phyloP scores from a whole-genome alignment of 1,284 basidiomycete species.

The Papiliotrema terrestris region DNA sequence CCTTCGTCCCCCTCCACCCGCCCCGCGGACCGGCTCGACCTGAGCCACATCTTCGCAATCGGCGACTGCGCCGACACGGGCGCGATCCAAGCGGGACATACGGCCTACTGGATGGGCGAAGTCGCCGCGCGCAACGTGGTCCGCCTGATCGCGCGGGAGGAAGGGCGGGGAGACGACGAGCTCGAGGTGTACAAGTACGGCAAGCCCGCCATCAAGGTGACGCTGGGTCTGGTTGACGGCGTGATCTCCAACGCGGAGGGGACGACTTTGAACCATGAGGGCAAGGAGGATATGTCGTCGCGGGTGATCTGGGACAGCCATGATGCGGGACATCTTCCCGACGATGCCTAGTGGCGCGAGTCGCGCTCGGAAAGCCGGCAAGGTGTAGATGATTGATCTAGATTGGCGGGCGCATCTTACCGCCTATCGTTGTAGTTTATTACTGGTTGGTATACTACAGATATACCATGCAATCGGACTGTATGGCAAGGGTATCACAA shows the following conservation, averaged over 20 bases:
- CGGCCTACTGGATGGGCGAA: conserved; percentile 59
- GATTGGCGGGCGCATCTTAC: too few species aligned
- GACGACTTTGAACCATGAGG: conserved; percentile 53
- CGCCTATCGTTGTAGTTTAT: too few species aligned
- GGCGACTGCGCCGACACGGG: conserved; percentile 50
- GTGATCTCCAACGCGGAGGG: conserved; percentile 54
- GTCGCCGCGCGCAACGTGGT: conserved; percentile 49
- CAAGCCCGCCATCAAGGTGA: conserved; percentile 65
- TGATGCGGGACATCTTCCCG: conserved; percentile 1
- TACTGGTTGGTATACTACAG: too few species aligned
- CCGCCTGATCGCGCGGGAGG: conserved; percentile 30
- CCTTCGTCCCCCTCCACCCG: conserved; percentile 4
- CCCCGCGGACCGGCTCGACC: not conserved
- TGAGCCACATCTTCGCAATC: conserved; percentile 48
- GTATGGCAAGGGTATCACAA: too few species aligned
- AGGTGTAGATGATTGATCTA: too few species aligned
- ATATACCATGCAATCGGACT: too few species aligned
- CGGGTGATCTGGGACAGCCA: conserved; percentile 48
- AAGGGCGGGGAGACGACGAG: conserved; percentile 14
- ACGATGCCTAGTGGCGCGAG: conserved; percentile 3
- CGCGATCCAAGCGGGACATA: conserved; percentile 62
- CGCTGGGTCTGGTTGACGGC: conserved; percentile 57
- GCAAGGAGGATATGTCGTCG: conserved; percentile 54
- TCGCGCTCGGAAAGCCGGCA: too few species aligned
- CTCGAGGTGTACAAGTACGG: conserved; percentile 55